Evolutionary conservation across 2,329 filamentous ascomycete species (phyloP), one percentile per base, ranked within the genome.

Genomic region (Hysterium pulicare): DNA sequence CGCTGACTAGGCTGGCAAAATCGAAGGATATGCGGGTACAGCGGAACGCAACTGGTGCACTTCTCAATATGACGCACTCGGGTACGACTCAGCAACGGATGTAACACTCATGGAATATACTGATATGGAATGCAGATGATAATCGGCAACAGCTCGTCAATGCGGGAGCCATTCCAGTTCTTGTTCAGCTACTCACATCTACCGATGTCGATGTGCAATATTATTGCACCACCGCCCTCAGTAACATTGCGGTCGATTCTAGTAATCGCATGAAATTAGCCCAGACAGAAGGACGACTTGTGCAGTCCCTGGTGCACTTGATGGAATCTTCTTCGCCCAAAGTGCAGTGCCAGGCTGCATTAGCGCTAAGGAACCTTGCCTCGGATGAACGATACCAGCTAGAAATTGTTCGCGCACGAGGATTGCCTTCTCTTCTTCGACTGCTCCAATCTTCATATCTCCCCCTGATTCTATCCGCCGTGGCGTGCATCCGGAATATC

Each of bases 361-460:
- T 98, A 33, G 93, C 93, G 20, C 81, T 98, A 38, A 83, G 93
- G 58, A 98, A 98, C 63, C 76, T 98, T 39, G 93, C 93, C 4
- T 98, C 93, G 11, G 93, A 98, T 64, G 93, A 98, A 67, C 95
- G 96, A 65, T 98, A 98, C 62, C 93, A 98, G 70, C 81, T 98
- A 37, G 93, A 98, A 62, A 97, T 98, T 56, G 93, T 98, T 30
- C 83, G 90, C 48, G 86, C 90, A 32, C 83, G 87, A 52, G 93
- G 93, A 19, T 79, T 98, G 15, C 81, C 82, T 35, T 89, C 91
- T 23, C 79, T 98, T 34, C 79, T 97, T 41, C 86, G 88, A 51
- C 83, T 98, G 15, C 78, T 98, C 16, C 90, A 96, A 68, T 96
- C 91, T 1, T 94, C 90, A 10, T 97, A 97, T 58, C 82, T 97